Base-by-base conservation (phyloP, 805 yeast genomes). In the Sungouiella thailandica region DNA sequence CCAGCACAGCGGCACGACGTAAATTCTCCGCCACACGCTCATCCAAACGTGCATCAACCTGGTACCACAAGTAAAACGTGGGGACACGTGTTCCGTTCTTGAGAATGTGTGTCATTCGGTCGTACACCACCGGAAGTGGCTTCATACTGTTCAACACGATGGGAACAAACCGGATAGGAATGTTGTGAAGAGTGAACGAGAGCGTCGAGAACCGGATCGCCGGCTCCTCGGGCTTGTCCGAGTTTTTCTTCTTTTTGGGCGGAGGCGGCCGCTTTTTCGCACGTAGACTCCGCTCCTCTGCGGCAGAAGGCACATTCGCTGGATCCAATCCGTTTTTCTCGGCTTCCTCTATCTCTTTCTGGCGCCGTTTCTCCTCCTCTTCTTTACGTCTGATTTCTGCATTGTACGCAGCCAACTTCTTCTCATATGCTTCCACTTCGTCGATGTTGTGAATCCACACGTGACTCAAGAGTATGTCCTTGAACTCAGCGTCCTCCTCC, bases 41-140 rank as follows among this genome's bases (percentile, higher is more conserved):
- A 52, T 84, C 93, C 34, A 76, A 74, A 29, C 74, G 69, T 1
- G 87, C 89, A 55, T 83, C 93, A 8, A 90, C 67, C 47, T 83
- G 86, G 49, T 81, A 85, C 96, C 96, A 88, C 14, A 87, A 62
- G 52, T 82, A 74, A 46, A 76, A 76, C 22, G 74, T 74, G 5
- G 80, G 62, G 3, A 78, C 58, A 37, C 87, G 68, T 1, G 67
- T 65, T 2, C 96, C 95, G 13, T 58, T 62, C 11, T 65, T 62
- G 35, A 87, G 54, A 4, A 80, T 72, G 7, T 68, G 60, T 25
- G 68, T 66, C 96, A 90, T 87, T 13, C 68, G 59, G 12, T 60
- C 57, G 31, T 70, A 74, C 0, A 81, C 90, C 12, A 72, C 65
- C 2, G 73, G 76, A 11, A 66, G 48, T 2, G 77, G 72, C 23